A percentile compares a stretch with the other conserved stretches of the same genome.
phyloP scores from a whole-genome alignment of 2,329 filamentous ascomycete species.

The Dryadomyces quercivorus region DNA sequence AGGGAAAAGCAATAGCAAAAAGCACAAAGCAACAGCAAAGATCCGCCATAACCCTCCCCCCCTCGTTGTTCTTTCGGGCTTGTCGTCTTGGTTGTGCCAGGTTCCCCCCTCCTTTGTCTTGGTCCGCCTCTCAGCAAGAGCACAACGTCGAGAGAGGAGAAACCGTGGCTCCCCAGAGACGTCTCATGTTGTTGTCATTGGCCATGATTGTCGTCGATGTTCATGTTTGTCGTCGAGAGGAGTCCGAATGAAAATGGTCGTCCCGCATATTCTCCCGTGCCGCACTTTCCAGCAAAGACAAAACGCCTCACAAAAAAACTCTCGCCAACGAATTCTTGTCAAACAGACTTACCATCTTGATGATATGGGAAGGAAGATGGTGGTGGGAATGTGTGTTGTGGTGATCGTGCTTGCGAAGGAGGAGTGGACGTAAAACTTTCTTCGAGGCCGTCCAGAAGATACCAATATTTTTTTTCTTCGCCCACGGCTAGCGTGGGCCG shows the following conservation, averaged over 20 bases:
- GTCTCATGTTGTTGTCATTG: no score
- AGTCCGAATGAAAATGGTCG: no score
- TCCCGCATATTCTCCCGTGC: neutral
- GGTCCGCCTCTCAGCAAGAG: neutral
- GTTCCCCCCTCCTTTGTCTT: neutral
- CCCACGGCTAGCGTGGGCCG: constrained; percentile 3
- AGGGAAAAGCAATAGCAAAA: neutral
- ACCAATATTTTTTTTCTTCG: constrained; percentile 11
- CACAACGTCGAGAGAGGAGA: neutral
- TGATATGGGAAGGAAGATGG: constrained; percentile 8
- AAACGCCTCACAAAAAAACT: neutral
- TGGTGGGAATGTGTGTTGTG: constrained; percentile 7
- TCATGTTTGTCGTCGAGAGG: neutral
- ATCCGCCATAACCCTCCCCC: neutral
- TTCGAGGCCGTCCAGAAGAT: constrained; percentile 5
- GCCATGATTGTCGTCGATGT: no score
- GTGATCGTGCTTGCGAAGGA: constrained; percentile 5
- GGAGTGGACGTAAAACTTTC: constrained; percentile 4
- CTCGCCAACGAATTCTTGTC: neutral
- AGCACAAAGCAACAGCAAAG: neutral
- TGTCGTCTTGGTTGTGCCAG: neutral
- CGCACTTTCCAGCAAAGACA: neutral
- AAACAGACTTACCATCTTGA: constrained; percentile 14
- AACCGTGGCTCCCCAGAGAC: no score
- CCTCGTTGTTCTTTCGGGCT: neutral